Evolutionary conservation across 352 stramenopile genomes (phyloP).

Genomic region (Chrysophaeum taylorii): DNA sequence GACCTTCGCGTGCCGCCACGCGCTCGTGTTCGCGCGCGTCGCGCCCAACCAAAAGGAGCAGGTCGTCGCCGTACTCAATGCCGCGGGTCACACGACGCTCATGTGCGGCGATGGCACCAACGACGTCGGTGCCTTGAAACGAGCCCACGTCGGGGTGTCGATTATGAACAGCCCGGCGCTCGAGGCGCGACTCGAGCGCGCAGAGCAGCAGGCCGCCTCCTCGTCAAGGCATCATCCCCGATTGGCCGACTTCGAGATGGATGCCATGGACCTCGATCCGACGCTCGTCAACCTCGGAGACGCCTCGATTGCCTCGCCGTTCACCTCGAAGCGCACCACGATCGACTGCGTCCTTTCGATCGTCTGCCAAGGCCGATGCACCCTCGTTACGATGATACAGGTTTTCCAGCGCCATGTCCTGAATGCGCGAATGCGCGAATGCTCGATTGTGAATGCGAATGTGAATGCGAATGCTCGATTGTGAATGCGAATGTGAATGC

Average conservation of each 20-base stretch:
- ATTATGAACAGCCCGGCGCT: conserved; percentile 75
- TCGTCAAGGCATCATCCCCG: too few relatives aligned
- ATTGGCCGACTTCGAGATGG: conserved; percentile 43
- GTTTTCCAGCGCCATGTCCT: too few relatives aligned
- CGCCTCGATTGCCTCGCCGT: conserved; percentile 96
- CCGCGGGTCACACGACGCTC: conserved; percentile 72
- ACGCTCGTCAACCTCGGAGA: conserved; percentile 90
- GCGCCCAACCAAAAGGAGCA: conserved; percentile 91
- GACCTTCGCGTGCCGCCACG: conserved; percentile 31
- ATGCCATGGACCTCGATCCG: conserved; percentile 40
- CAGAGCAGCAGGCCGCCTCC: conserved; percentile 23
- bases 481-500: too few relatives aligned
- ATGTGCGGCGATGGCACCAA: conserved; percentile 98
- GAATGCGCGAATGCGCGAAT: neutral
- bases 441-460: conserved; percentile 8
- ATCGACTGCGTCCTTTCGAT: conserved; percentile 87
- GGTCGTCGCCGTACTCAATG: conserved; percentile 86
- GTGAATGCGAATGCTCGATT: too few relatives aligned
- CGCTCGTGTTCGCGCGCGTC: conserved; percentile 80
- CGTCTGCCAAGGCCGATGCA: conserved; percentile 92
- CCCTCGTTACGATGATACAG: conserved; percentile 97
- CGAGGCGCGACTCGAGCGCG: conserved; percentile 34
- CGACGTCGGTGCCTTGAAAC: conserved; percentile 74
- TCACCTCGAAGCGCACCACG: conserved; percentile 77
- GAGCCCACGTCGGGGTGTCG: conserved; percentile 82